Evolutionary conservation across 2,329 filamentous ascomycete species (phyloP).

Genomic region (Aspergillus persii): DNA sequence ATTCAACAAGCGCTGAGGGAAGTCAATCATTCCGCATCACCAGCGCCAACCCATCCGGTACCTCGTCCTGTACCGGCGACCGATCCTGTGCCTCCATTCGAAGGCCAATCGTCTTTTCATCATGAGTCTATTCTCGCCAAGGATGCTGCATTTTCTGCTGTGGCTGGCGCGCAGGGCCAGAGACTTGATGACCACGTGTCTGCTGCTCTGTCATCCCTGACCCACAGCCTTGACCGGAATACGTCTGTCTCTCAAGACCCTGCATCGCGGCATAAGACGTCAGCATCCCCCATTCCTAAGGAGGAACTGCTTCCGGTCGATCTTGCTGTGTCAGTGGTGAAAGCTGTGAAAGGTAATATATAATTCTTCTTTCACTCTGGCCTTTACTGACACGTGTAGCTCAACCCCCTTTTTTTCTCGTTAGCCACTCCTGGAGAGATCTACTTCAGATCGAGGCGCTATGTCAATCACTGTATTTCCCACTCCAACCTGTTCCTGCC

Average conservation of each 20-base stretch:
- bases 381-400: constrained; percentile 8
- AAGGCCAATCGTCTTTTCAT: constrained; percentile 25
- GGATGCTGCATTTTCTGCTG: constrained; percentile 23
- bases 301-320: constrained; percentile 18
- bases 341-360: constrained; percentile 19
- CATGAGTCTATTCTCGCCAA: constrained; percentile 23
- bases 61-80: constrained; percentile 12
- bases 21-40: constrained; percentile 7
- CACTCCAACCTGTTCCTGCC: constrained; percentile 18
- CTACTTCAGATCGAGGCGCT: constrained; percentile 17
- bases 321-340: constrained; percentile 19
- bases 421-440: constrained; percentile 27
- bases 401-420: constrained; percentile 26
- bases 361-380: neutral
- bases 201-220: constrained; percentile 17
- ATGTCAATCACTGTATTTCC: constrained; percentile 25
- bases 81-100: constrained; percentile 21
- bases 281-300: neutral
- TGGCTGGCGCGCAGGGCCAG: constrained; percentile 8
- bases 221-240: constrained; percentile 18
- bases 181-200: constrained; percentile 21
- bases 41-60: neutral
- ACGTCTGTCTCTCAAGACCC: neutral
- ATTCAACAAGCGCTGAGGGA: constrained; percentile 19
- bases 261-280: neutral